A percentile compares a stretch with the other conserved stretches of the same genome.
These are phyloP conservation scores for Aristolochia fimbriata DNA, from an alignment of 164 flowering plant species.

Conservation along the genomic window DNA sequence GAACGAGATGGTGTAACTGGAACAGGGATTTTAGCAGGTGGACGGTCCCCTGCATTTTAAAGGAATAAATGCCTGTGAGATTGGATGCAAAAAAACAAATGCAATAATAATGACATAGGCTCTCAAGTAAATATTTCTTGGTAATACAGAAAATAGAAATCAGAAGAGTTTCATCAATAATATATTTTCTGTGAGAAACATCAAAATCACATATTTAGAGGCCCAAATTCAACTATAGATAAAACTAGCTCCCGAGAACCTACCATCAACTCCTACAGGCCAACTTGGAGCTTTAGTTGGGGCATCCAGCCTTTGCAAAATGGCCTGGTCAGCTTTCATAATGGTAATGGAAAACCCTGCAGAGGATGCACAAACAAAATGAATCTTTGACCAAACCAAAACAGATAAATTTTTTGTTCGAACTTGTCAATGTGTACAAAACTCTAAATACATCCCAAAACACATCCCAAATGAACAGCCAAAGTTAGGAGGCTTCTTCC, in stretches of 20 bases:
- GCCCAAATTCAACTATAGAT: too few species aligned
- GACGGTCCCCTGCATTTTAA: slow-evolving; percentile 50
- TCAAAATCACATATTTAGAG: too few species aligned
- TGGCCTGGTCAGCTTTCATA: slow-evolving; percentile 67
- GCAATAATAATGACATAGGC: too few species aligned
- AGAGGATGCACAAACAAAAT: not conserved
- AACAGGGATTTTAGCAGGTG: slow-evolving; percentile 84
- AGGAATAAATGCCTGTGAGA: not conserved
- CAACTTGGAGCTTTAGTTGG: slow-evolving; percentile 85
- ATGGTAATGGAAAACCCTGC: slow-evolving; percentile 85
- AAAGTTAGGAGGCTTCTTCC: too few species aligned
- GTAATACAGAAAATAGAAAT: too few species aligned
- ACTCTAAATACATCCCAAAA: too few species aligned
- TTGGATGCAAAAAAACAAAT: too few species aligned
- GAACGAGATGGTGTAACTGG: slow-evolving; percentile 55
- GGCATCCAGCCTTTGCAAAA: slow-evolving; percentile 78
- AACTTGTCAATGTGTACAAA: not conserved
- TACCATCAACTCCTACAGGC: slow-evolving; percentile 93
- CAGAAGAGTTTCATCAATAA: too few species aligned
- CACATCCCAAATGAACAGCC: too few species aligned
- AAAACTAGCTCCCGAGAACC: slow-evolving; percentile 6
- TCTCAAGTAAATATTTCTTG: too few species aligned
- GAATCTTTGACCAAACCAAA: not conserved
- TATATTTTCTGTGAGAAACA: too few species aligned
- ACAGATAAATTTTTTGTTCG: not conserved